A percentile compares a stretch with the other conserved stretches of the same genome.
These are phyloP conservation scores for Solanum appendiculatum DNA, from an alignment of 257 asterid genomes.

Conservation along the genomic window DNA sequence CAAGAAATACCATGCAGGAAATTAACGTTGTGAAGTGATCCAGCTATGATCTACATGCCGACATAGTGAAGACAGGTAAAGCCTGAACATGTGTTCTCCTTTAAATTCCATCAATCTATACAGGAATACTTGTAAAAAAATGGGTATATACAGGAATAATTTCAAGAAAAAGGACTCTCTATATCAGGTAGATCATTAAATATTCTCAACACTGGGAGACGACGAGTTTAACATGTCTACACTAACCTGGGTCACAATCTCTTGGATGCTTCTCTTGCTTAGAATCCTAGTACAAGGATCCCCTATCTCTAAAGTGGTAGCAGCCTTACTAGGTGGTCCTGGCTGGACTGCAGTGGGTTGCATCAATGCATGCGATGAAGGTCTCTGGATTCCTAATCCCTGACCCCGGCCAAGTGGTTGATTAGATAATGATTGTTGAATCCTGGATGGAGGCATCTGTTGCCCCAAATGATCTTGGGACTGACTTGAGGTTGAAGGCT, in stretches of 20 bases:
- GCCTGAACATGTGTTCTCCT: neutral
- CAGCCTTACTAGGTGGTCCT: conserved; percentile 26
- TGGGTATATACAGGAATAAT: neutral
- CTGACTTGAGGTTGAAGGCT: conserved; percentile 39
- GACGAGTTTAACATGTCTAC: neutral
- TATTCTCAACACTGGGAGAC: neutral
- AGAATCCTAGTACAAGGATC: conserved; percentile 52
- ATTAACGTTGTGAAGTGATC: neutral
- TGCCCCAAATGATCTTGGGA: conserved; percentile 49
- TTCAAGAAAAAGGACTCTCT: neutral
- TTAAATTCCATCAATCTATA: neutral
- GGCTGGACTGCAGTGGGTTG: conserved; percentile 32
- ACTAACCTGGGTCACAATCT: conserved; percentile 62
- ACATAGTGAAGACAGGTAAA: neutral
- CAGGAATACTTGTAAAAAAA: neutral
- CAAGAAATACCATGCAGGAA: neutral
- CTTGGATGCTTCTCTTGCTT: conserved; percentile 84
- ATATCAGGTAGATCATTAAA: neutral
- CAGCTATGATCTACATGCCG: neutral
- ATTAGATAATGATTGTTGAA: conserved; percentile 42
- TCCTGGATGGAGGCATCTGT: conserved; percentile 51
- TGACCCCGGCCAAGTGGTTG: conserved; percentile 56
- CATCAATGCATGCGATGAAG: conserved; percentile 27
- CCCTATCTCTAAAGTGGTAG: conserved; percentile 40
- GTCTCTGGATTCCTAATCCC: conserved; percentile 56